Evolutionary conservation across 2,329 filamentous ascomycete species (phyloP).

Genomic region (Fusarium sp.): DNA sequence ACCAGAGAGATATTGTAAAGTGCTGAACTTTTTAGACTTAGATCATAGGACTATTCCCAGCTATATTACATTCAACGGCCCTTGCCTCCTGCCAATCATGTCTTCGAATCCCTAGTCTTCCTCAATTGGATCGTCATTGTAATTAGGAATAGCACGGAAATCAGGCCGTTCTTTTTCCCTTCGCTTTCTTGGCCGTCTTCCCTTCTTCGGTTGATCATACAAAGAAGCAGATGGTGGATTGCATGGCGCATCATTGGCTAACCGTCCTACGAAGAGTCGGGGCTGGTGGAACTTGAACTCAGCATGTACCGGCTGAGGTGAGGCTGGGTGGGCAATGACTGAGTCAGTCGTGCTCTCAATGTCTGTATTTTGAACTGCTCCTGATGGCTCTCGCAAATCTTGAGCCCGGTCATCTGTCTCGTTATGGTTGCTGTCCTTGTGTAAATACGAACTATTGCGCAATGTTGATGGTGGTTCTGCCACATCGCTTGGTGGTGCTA

Average conservation of each 20-base stretch:
- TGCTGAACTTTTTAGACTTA: neutral
- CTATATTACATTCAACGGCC: neutral
- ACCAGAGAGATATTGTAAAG: neutral
- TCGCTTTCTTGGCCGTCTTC: conserved; percentile 32
- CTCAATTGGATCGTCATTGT: conserved; percentile 53
- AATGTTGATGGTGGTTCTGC: conserved; percentile 37
- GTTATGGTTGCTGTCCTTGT: neutral
- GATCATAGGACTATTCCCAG: neutral
- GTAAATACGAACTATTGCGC: conserved; percentile 14
- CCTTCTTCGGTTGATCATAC: conserved; percentile 10
- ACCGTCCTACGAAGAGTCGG: conserved; percentile 51
- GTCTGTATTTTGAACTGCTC: conserved; percentile 12
- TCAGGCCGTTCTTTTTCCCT: conserved; percentile 49
- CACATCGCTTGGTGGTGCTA: conserved; percentile 27
- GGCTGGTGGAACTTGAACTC: conserved; percentile 50
- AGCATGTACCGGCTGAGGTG: conserved; percentile 32
- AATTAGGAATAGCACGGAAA: conserved; percentile 51
- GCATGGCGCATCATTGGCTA: conserved; percentile 35
- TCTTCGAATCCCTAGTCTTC: conserved; percentile 33
- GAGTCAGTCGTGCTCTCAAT: conserved; percentile 23
- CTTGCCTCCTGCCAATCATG: neutral
- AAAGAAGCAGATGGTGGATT: conserved; percentile 2
- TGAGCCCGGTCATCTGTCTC: conserved; percentile 2
- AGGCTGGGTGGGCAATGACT: conserved; percentile 25
- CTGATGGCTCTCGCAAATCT: conserved; percentile 2